Conservation (phyloP, 441 rosid genomes). For the Corymbia calophylla region DNA sequence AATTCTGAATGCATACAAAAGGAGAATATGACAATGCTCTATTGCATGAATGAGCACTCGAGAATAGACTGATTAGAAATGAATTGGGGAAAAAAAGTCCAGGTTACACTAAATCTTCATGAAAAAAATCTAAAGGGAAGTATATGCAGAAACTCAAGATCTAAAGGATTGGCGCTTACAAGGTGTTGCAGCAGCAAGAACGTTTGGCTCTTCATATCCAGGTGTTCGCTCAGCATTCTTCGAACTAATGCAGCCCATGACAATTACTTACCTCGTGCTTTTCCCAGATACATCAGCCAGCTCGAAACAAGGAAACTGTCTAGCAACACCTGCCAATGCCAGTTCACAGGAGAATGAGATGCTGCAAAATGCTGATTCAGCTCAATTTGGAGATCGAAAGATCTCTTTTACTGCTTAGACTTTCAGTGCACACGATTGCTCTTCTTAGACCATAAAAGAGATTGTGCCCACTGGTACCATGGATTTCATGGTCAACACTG, state of each 20-base stretch:
- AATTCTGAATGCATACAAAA: neutral
- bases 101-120: neutral
- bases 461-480: neutral
- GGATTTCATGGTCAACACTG: neutral
- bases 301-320: neutral
- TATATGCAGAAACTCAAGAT: neutral
- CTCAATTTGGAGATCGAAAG: neutral
- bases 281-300: neutral
- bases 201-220: conserved; percentile 57
- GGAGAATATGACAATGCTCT: neutral
- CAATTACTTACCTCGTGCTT: neutral
- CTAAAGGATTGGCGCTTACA: conserved; percentile 26
- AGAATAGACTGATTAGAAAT: neutral
- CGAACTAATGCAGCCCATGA: conserved; percentile 40
- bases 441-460: neutral
- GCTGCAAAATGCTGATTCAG: neutral
- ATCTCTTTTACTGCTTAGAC: neutral
- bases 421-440: neutral
- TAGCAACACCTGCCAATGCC: neutral
- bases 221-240: conserved; percentile 26
- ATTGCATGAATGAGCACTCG: neutral
- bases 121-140: neutral
- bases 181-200: conserved; percentile 75
- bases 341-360: neutral
- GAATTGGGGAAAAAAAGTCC: neutral